Percentiles rank a stretch among this genome's conserved stretches.
Evolutionary conservation across 306 rosid genomes (phyloP).

Genomic region (Prinsepia uniflora): DNA sequence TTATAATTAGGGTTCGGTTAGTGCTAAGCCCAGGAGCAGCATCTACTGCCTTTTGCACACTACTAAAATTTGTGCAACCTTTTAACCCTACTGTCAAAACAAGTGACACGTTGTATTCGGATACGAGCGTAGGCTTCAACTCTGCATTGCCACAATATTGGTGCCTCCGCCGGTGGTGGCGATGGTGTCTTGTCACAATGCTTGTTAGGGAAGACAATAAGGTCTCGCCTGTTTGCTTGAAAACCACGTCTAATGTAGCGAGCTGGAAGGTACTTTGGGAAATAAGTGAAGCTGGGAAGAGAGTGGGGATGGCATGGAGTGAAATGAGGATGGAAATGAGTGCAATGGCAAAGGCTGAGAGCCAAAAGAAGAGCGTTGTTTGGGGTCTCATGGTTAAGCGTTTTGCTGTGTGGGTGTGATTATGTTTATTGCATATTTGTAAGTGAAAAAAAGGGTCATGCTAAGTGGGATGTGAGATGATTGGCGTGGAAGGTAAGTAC

Average conservation of each 20-base stretch:
- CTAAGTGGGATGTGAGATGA: slow-evolving; percentile 21
- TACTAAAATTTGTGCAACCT: slow-evolving; percentile 60
- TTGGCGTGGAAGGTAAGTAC: slow-evolving; percentile 56
- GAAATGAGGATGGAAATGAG: slow-evolving; percentile 35
- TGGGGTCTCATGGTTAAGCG: slow-evolving; percentile 41
- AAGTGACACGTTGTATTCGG: slow-evolving; percentile 41
- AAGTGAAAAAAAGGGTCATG: slow-evolving; percentile 18
- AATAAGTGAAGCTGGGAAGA: slow-evolving; percentile 10
- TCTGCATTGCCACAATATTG: slow-evolving; percentile 39
- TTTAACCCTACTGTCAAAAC: slow-evolving; percentile 55
- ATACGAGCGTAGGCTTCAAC: slow-evolving; percentile 43
- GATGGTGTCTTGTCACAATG: slow-evolving; percentile 27
- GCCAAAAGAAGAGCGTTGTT: slow-evolving; percentile 43
- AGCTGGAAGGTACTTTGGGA: slow-evolving; percentile 21
- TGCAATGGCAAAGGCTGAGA: slow-evolving; percentile 40
- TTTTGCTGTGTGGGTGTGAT: neutral
- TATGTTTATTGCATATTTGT: slow-evolving; percentile 17
- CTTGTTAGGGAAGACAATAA: slow-evolving; percentile 35
- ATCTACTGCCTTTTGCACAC: slow-evolving; percentile 67
- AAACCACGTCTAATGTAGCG: slow-evolving; percentile 27
- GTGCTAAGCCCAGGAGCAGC: slow-evolving; percentile 56
- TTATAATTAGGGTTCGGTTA: slow-evolving; percentile 47
- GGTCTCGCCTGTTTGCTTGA: slow-evolving; percentile 38
- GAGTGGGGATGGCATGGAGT: slow-evolving; percentile 23
- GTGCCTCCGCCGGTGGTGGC: slow-evolving; percentile 20